Percentiles rank a stretch among this genome's conserved stretches.
These are phyloP conservation scores for Leptographium radiaticola DNA, from an alignment of 2,329 filamentous ascomycete species.

Conservation along the genomic window DNA sequence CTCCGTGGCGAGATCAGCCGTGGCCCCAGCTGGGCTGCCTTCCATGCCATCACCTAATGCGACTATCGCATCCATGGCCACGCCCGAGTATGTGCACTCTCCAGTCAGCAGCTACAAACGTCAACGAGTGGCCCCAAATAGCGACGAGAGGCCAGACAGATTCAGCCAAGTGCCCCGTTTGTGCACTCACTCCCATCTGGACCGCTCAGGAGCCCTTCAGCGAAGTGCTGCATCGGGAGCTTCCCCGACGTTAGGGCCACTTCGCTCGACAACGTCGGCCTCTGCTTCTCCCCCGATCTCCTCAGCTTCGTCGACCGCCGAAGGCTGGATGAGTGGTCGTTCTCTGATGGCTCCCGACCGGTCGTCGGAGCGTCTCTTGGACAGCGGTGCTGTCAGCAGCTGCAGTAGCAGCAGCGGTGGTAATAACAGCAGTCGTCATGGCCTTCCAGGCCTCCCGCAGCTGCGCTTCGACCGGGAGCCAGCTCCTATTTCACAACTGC, in stretches of 20 bases:
- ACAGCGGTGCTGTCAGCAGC: not conserved
- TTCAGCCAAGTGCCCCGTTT: conserved; percentile 33
- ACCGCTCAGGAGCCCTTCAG: not conserved
- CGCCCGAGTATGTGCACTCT: conserved; percentile 36
- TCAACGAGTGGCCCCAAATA: conserved; percentile 25
- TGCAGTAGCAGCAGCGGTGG: not conserved
- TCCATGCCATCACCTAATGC: conserved; percentile 17
- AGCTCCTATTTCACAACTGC: conserved; percentile 17
- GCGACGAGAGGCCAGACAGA: conserved; percentile 27
- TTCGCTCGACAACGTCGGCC: not conserved
- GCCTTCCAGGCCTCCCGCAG: conserved; percentile 27
- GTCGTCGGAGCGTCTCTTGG: not conserved
- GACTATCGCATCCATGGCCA: conserved; percentile 13
- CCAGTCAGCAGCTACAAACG: conserved; percentile 31
- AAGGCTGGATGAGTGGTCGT: not conserved
- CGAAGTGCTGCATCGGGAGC: not conserved
- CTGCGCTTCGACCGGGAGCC: conserved; percentile 22
- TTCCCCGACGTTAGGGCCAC: not conserved
- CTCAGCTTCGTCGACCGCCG: not conserved
- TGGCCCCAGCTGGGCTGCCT: not conserved
- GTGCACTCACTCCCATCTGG: conserved; percentile 16
- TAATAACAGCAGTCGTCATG: not conserved
- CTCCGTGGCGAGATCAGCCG: not conserved
- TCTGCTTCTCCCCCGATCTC: not conserved
- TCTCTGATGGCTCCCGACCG: not conserved